Conservation (phyloP, 1,284 basidiomycete species). For the Singerocomus rubriflavus region DNA sequence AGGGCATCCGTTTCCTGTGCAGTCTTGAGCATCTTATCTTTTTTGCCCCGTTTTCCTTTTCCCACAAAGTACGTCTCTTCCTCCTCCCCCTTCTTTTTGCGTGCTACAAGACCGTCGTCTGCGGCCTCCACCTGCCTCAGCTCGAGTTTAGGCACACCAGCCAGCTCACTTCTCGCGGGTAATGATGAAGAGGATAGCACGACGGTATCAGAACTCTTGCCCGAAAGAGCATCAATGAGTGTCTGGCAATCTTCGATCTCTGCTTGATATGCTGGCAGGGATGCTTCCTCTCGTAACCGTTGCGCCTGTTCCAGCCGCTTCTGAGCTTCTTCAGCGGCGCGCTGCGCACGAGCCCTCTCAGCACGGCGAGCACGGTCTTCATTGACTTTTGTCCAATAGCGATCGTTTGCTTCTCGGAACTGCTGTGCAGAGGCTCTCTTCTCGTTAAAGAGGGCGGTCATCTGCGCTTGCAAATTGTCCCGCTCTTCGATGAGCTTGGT, state of each 20-base stretch:
- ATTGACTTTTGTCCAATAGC: conserved; percentile 75
- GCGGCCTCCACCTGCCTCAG: conserved; percentile 79
- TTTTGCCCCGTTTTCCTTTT: conserved; percentile 75
- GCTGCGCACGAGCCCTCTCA: conserved; percentile 78
- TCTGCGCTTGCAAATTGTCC: conserved; percentile 65
- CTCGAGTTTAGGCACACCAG: conserved; percentile 81
- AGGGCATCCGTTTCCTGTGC: conserved; percentile 38
- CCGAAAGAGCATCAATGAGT: conserved; percentile 87
- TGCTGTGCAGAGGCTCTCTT: conserved; percentile 74
- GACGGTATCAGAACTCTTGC: conserved; percentile 61
- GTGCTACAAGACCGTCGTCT: conserved; percentile 69
- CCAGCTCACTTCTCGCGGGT: conserved; percentile 46
- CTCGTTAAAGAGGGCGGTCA: conserved; percentile 73
- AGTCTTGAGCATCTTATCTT: conserved; percentile 44
- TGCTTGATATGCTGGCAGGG: conserved; percentile 85
- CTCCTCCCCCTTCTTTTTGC: conserved; percentile 90
- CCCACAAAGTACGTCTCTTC: conserved; percentile 83
- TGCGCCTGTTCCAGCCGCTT: conserved; percentile 83
- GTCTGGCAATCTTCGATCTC: conserved; percentile 98
- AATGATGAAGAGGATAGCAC: conserved; percentile 45
- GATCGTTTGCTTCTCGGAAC: conserved; percentile 82
- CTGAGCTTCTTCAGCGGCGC: conserved; percentile 77
- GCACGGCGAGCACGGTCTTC: conserved; percentile 84
- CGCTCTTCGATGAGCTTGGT: conserved; percentile 89
- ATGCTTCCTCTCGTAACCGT: conserved; percentile 88